phyloP scores from a whole-genome alignment of 371 early-diverging fungal genomes.

The Mortierella polycephala region DNA sequence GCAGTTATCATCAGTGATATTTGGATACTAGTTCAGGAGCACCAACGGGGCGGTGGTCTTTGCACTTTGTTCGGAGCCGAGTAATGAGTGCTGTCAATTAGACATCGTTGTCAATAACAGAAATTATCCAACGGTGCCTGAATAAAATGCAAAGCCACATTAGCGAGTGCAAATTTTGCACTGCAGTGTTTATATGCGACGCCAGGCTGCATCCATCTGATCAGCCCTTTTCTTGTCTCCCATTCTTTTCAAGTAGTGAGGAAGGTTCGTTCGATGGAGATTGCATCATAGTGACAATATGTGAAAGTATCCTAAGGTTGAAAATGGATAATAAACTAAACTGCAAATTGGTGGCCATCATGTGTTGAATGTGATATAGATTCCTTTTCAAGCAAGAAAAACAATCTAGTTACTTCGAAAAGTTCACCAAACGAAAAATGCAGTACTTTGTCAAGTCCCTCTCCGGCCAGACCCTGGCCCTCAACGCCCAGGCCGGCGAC shows the following conservation, averaged over 20 bases:
- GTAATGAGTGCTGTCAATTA: not conserved
- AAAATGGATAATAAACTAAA: not conserved
- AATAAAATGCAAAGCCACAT: not conserved
- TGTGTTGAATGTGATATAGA: conserved; percentile 9
- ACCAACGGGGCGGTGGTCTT: no score
- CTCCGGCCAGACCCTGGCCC: conserved; percentile 80
- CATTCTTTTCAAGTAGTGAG: conserved; percentile 56
- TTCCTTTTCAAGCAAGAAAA: conserved; percentile 56
- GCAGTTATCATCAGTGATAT: no score
- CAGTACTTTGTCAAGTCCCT: conserved; percentile 91
- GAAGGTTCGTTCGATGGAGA: conserved; percentile 35
- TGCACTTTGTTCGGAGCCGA: no score
- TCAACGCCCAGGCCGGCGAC: conserved; percentile 79
- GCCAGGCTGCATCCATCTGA: not conserved
- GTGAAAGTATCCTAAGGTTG: not conserved
- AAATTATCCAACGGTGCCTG: conserved; percentile 2
- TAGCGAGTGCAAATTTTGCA: not conserved
- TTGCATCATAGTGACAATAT: not conserved
- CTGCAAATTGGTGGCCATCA: not conserved
- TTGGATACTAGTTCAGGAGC: no score
- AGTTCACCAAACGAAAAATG: conserved; percentile 61
- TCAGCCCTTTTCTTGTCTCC: conserved; percentile 42
- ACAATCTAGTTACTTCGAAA: conserved; percentile 56
- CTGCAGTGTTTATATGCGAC: not conserved
- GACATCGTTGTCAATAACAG: no score